Conservation (phyloP, 2,329 filamentous ascomycete species). For the Hymenoscyphus linearis region DNA sequence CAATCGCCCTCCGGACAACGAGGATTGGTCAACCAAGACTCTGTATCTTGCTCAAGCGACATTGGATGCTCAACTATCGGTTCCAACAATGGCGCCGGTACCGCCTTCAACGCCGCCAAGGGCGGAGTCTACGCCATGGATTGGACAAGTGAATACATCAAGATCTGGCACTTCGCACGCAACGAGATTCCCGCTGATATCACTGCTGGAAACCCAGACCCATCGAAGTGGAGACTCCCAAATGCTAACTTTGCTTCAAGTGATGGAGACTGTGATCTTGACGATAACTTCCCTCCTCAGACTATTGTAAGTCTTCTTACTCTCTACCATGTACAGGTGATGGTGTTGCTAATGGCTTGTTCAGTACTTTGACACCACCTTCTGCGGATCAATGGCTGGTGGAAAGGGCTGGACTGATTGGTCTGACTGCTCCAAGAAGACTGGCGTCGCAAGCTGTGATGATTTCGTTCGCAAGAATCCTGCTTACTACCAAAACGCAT, state of each 20-base stretch:
- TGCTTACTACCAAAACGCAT: slow-evolving; percentile 58
- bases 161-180: slow-evolving; percentile 49
- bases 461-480: background rate
- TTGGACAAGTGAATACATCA: slow-evolving; percentile 46
- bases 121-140: slow-evolving; percentile 46
- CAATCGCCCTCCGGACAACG: background rate
- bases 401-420: background rate
- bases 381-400: background rate
- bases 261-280: background rate
- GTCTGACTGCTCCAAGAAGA: background rate
- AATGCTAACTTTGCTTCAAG: background rate
- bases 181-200: slow-evolving; percentile 33
- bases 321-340: background rate
- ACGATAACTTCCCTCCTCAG: background rate
- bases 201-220: background rate
- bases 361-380: slow-evolving; percentile 2
- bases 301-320: background rate
- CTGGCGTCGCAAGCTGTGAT: background rate
- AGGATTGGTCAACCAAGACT: background rate
- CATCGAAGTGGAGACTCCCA: background rate
- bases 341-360: background rate
- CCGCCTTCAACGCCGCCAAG: slow-evolving; percentile 8
- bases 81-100: background rate
- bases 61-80: background rate
- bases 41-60: background rate